Conservation (phyloP, 148 eudicot species). For the Rhododendron mucronatum region DNA sequence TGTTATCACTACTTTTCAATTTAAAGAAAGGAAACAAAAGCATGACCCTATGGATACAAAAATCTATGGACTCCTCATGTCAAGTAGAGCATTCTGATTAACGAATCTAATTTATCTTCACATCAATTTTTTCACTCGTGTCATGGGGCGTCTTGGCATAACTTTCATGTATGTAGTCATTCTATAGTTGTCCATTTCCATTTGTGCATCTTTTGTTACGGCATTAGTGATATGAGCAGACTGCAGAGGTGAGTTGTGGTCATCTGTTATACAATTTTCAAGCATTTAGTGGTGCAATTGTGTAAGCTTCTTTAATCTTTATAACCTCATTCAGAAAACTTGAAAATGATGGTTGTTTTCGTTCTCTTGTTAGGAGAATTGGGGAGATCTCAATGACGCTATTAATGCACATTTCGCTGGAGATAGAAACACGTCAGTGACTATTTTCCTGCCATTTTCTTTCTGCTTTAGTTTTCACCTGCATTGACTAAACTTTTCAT, state of each 20-base stretch:
- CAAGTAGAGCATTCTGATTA: background rate
- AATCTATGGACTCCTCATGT: background rate
- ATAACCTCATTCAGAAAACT: background rate
- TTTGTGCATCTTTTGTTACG: background rate
- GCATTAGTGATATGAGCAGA: background rate
- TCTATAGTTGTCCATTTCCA: background rate
- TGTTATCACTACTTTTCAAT: background rate
- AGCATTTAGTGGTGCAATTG: background rate
- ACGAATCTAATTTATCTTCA: background rate
- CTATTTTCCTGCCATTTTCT: background rate
- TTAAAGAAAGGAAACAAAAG: background rate
- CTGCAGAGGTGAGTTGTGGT: background rate
- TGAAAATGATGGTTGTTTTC: background rate
- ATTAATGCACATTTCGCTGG: constrained; percentile 75
- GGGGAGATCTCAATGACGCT: constrained; percentile 79
- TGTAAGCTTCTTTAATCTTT: background rate
- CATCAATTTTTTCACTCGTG: background rate
- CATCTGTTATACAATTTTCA: background rate
- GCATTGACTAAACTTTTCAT: background rate
- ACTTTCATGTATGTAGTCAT: background rate
- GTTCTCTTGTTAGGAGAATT: constrained; percentile 48
- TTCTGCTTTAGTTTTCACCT: background rate
- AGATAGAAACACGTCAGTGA: constrained; percentile 58
- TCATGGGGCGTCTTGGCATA: background rate
- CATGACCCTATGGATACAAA: background rate